Base-by-base conservation (phyloP, 495 filamentous ascomycete genomes). In the Terfezia claveryi region DNA sequence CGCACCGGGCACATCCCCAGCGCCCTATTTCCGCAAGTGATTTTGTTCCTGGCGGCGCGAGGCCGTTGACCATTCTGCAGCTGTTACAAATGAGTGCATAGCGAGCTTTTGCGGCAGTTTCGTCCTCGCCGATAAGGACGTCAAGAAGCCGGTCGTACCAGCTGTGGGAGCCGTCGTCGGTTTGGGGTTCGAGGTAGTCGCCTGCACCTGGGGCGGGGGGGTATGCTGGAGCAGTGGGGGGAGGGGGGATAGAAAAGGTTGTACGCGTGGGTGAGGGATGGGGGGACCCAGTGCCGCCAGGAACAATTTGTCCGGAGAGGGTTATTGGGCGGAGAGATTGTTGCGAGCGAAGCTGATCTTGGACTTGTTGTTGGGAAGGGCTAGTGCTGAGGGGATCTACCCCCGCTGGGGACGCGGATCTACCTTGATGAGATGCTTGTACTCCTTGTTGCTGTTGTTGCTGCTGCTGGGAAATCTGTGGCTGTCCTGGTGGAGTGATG, bases 121-220 rank as follows among this genome's bases (percentile, higher is more conserved):
- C 91, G 60, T 99, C 91, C 67, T 99, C 91, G 23, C 91, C 91
- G 0, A 99, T 72, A 36, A 99, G 75, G 6, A 93, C 79, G 63
- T 98, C 91, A 41, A 96, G 68, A 37, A 98, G 76, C 49, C 91
- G 79, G 63, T 98, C 91, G 66, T 95, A 96, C 92, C 92, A 96
- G 57, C 80, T 77, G 38, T 79, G 70, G 46, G 75, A 75, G 59
- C 66, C 73, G 58, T 69, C 61, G 63, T 76, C 14, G 2, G 41
- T 46, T 46, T 65, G 62, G 8, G 58, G 66, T 38, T 59, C 56
- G 8, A 46, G 12, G 17, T 14, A 46, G 14, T 46, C 14, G 8
- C 14, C 41, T 20, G 41, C 41, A 9, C 12, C 12, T 20, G 68
- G 3, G 66, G 69, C 12, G 64, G 64, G 62, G 63, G 76, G 71